Base-by-base conservation (phyloP, 768 basidiomycete species). In the Melanogaster broomeanus region DNA sequence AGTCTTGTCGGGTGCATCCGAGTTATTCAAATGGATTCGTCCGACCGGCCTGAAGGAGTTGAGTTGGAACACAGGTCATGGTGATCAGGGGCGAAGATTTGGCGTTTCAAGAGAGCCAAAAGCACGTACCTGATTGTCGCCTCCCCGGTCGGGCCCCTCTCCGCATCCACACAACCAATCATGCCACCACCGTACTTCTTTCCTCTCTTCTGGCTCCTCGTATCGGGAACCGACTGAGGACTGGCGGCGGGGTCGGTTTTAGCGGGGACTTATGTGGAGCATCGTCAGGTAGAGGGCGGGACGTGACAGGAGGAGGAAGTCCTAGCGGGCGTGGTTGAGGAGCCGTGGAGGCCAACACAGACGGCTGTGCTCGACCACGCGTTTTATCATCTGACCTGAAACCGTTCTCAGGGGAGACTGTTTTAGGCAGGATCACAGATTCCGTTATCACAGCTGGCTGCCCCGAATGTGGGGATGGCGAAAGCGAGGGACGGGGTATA, bases 151-250 rank as follows among this genome's bases (percentile, higher is more conserved):
- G 3, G 80, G 72, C n/a, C 85, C 84, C 63, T 90, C 88, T 16
- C 82, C 74, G 57, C 88, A 89, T 12, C 89, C 89, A 65, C 89
- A 91, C 54, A 91, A 65, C 88, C 88, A 90, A 28, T 91, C 89
- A 63, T 89, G 88, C 89, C 89, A 91, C 89, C 89, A 91, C 53
- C 79, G 71, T 4, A 76, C 73, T 44, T 75, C 71, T 38, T 69
- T 70, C 24, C 56, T 62, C 33, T 67, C 70, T n/a, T 67, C 58
- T 5, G 56, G 51, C 18, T 65, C 51, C 31, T 40, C 18, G 30
- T 39, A 59, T n/a, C 10, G 51, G 57, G 4, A 68, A 65, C 16
- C 70, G 65, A 38, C 62, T 52, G 41, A 72, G 52, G 54, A 48
- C 55, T 0, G 67, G 71, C 24, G 45, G 52, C 2, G 74, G 66